Evolutionary conservation across 2,329 filamentous ascomycete genomes (phyloP).

Genomic region (Ceratocystis diversiconidia): DNA sequence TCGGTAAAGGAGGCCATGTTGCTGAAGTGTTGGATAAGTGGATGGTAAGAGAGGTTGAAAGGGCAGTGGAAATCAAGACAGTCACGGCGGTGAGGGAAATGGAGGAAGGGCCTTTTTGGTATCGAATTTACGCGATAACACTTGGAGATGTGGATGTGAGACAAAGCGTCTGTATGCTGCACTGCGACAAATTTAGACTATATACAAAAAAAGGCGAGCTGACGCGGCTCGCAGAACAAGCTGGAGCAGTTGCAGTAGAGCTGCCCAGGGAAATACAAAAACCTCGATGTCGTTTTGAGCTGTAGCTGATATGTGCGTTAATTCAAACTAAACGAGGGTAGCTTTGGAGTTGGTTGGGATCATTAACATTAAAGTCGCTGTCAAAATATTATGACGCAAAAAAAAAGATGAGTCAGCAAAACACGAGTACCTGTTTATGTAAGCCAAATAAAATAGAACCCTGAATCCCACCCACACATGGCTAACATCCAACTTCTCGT

Average conservation of each 20-base stretch:
- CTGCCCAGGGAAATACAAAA: background rate
- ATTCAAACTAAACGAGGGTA: no score
- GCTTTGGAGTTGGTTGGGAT: no score
- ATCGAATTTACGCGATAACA: no score
- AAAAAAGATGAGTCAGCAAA: no score
- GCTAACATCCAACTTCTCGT: accelerated
- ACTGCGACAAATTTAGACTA: background rate
- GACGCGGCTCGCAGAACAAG: background rate
- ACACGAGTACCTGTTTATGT: no score
- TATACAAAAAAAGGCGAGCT: background rate
- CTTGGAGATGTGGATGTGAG: background rate
- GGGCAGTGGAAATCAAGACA: background rate
- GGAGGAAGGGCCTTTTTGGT: background rate
- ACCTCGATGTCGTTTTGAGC: background rate
- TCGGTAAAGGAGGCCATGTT: background rate
- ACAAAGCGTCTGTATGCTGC: background rate
- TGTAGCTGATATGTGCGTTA: no score
- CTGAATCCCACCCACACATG: no score
- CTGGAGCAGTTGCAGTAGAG: background rate
- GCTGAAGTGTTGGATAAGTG: background rate
- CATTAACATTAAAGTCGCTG: no score
- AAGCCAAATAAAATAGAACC: no score
- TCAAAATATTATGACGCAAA: no score
- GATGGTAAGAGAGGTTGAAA: background rate
- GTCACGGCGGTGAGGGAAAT: background rate